Conservation (phyloP, 257 asterid species). For the Leonotis leonurus region DNA sequence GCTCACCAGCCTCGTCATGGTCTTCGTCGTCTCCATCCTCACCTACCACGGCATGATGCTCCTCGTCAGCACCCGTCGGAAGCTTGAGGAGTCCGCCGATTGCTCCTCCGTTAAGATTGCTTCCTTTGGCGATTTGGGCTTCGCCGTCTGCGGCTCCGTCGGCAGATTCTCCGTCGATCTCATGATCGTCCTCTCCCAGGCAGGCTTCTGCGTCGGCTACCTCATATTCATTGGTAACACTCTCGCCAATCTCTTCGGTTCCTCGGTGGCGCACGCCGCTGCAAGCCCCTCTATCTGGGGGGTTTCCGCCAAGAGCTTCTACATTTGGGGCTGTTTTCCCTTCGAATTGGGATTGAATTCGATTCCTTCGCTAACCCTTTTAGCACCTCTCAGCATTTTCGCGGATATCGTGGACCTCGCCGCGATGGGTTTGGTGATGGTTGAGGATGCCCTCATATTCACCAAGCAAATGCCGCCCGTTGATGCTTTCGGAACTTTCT, state of each 20-base stretch:
- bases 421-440: constrained; percentile 83
- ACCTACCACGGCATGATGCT: constrained; percentile 86
- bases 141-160: constrained; percentile 56
- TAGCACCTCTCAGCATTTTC: constrained; percentile 82
- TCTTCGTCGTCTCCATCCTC: constrained; percentile 52
- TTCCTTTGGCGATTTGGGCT: constrained; percentile 86
- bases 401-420: constrained; percentile 76
- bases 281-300: constrained; percentile 44
- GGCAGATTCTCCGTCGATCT: constrained; percentile 72
- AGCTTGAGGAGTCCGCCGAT: constrained; percentile 37
- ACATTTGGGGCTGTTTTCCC: constrained; percentile 76
- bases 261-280: constrained; percentile 14
- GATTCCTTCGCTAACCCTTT: constrained; percentile 58
- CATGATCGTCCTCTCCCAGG: constrained; percentile 75
- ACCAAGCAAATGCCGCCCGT: constrained; percentile 44
- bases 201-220: constrained; percentile 80
- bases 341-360: constrained; percentile 82
- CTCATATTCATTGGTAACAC: constrained; percentile 67
- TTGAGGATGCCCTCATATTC: constrained; percentile 51
- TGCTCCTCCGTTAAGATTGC: constrained; percentile 29
- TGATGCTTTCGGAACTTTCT: constrained; percentile 59
- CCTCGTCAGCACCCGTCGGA: constrained; percentile 46
- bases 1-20: constrained; percentile 46
- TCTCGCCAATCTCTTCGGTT: constrained; percentile 45
- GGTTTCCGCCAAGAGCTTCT: constrained; percentile 41